Conservation (phyloP, 768 basidiomycete genomes). For the Auricularia cornea region DNA sequence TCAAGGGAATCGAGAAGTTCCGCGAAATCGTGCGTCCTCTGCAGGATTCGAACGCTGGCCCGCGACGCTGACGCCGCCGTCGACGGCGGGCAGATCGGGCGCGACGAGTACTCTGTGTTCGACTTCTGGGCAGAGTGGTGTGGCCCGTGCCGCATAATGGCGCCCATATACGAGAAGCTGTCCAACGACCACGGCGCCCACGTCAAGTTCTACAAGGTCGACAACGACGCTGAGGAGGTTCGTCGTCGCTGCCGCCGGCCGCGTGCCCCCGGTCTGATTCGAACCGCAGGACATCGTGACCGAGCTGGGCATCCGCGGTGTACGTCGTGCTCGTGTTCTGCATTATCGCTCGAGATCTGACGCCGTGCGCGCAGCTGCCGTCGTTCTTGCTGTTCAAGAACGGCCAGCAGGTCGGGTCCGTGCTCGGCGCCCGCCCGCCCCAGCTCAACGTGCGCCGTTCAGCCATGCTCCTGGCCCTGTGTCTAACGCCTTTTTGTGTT, state of each 20-base stretch:
- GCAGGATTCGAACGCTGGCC: background rate
- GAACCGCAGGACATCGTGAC: slow-evolving; percentile 16
- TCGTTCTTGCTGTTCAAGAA: slow-evolving; percentile 32
- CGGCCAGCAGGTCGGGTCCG: slow-evolving; percentile 22
- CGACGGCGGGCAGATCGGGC: slow-evolving; percentile 35
- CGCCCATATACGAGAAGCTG: slow-evolving; percentile 56
- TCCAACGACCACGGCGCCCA: slow-evolving; percentile 24
- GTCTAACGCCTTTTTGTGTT: background rate
- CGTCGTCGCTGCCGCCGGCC: slow-evolving; percentile 9
- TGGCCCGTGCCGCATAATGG: slow-evolving; percentile 60
- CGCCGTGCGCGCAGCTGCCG: slow-evolving; percentile 36
- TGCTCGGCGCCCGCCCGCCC: background rate
- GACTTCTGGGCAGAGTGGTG: slow-evolving; percentile 80
- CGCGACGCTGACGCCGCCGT: background rate
- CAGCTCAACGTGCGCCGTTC: background rate
- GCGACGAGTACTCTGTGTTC: slow-evolving; percentile 41
- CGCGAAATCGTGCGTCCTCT: slow-evolving; percentile 32
- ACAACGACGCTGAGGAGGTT: slow-evolving; percentile 51
- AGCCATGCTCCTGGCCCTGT: background rate
- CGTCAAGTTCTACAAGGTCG: slow-evolving; percentile 63
- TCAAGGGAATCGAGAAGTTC: slow-evolving; percentile 30
- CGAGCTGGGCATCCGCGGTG: slow-evolving; percentile 55
- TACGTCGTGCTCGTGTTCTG: slow-evolving; percentile 26
- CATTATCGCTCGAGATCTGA: background rate
- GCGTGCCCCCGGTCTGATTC: background rate